Evolutionary conservation across 768 basidiomycete genomes (phyloP).

Genomic region (Myochromella boudieri): DNA sequence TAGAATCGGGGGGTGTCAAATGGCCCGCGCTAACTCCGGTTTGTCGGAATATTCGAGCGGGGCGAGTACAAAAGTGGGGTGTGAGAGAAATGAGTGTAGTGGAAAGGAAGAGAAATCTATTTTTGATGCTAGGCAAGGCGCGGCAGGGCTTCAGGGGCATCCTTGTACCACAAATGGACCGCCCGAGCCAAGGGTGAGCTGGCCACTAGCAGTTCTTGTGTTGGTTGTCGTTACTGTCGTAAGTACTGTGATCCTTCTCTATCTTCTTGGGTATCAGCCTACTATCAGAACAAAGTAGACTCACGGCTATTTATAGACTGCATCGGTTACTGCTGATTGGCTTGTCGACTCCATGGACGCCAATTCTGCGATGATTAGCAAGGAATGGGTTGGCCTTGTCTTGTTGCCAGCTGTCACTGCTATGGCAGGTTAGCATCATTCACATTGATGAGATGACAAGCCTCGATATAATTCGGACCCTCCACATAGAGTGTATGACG

Average conservation of each 20-base stretch:
- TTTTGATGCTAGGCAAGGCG: too few species aligned
- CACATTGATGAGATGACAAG: too few species aligned
- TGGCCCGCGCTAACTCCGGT: conserved; percentile 4
- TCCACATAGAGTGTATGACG: conserved; percentile 72
- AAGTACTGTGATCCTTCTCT: conserved; percentile 24
- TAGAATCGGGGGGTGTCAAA: conserved; percentile 8
- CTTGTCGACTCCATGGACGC: conserved; percentile 86
- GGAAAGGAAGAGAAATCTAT: conserved; percentile 7
- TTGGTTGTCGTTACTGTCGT: conserved; percentile 65
- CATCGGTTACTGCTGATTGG: conserved; percentile 59
- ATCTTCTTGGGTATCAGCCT: too few species aligned
- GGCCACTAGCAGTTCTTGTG: conserved; percentile 53
- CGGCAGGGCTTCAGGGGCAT: too few species aligned
- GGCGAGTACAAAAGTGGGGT: conserved; percentile 2
- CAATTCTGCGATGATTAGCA: conserved; percentile 67
- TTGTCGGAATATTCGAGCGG: conserved; percentile 3
- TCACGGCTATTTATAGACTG: conserved; percentile 38
- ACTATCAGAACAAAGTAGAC: too few species aligned
- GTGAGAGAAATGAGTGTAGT: conserved; percentile 5
- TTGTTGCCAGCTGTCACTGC: conserved; percentile 83
- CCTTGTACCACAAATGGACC: too few species aligned
- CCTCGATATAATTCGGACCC: too few species aligned
- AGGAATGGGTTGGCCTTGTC: conserved; percentile 89
- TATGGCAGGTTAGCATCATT: conserved; percentile 54
- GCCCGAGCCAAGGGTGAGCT: conserved; percentile 57